A percentile compares a stretch with the other conserved stretches of the same genome.
These are phyloP conservation scores for Graphiopsis chlorocephala DNA, from an alignment of 2,329 filamentous ascomycete species.

Conservation along the genomic window DNA sequence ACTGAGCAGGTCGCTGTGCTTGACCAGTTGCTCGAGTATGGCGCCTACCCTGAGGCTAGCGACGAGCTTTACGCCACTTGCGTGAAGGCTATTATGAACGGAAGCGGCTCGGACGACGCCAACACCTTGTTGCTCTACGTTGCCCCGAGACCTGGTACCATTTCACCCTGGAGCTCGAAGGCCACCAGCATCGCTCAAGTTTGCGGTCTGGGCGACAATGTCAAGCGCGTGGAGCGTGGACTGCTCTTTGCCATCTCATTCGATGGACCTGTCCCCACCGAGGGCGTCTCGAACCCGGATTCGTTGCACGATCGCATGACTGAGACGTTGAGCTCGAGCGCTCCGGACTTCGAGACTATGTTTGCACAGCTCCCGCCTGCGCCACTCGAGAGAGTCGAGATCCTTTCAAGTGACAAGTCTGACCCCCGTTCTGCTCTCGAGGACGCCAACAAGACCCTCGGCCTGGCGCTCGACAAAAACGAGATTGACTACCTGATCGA, in stretches of 20 bases:
- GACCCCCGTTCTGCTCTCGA: conserved; percentile 72
- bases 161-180: conserved; percentile 97
- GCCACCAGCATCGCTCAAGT: conserved; percentile 92
- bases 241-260: conserved; percentile 69
- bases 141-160: conserved; percentile 72
- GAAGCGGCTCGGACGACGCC: conserved; percentile 49
- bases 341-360: conserved; percentile 70
- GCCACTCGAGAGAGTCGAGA: conserved; percentile 71
- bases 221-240: conserved; percentile 81
- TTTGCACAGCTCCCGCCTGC: conserved; percentile 68
- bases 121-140: conserved; percentile 65
- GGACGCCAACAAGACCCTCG: conserved; percentile 78
- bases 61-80: conserved; percentile 45
- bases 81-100: conserved; percentile 48
- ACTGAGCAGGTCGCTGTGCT: conserved; percentile 51
- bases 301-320: conserved; percentile 93
- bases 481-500: conserved; percentile 96
- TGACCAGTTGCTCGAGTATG: conserved; percentile 61
- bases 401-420: conserved; percentile 39
- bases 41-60: conserved; percentile 49
- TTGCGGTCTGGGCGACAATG: conserved; percentile 71
- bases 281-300: conserved; percentile 62
- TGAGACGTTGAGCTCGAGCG: conserved; percentile 66
- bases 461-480: conserved; percentile 79
- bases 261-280: conserved; percentile 38